Percentiles rank a stretch among this genome's conserved stretches.
Conservation (phyloP, 73 alveolate species). For the Paramecium octaurelia region DNA sequence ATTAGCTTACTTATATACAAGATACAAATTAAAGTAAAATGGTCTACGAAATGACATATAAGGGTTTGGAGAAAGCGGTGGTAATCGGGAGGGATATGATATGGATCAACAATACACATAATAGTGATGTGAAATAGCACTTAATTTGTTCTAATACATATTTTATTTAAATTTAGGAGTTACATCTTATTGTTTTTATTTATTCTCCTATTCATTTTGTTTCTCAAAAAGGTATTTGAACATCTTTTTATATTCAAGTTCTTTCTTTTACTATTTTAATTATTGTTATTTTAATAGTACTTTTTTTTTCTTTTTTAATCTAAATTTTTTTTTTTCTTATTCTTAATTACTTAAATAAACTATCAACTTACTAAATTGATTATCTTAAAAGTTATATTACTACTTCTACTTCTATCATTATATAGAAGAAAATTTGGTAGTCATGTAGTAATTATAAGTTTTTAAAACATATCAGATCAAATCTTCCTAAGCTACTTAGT, state of each 20-base stretch:
- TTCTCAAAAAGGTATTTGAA: not conserved
- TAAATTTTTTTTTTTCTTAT: no score
- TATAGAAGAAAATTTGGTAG: no score
- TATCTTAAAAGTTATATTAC: no score
- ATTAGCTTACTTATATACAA: conserved; percentile 26
- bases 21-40: not conserved
- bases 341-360: no score
- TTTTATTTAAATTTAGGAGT: not conserved
- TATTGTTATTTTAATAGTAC: no score
- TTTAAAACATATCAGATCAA: no score
- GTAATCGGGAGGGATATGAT: not conserved
- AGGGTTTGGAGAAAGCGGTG: not conserved
- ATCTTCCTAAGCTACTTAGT: no score
- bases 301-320: no score
- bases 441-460: no score
- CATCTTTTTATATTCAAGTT: no score
- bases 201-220: not conserved
- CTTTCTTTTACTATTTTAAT: not conserved
- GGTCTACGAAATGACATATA: not conserved
- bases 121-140: not conserved
- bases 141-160: not conserved
- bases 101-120: not conserved
- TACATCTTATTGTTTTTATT: not conserved
- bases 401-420: no score
- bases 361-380: no score